A percentile compares a stretch with the other conserved stretches of the same genome.
Conservation (phyloP, 306 rosid species). For the Calophaca sinica region DNA sequence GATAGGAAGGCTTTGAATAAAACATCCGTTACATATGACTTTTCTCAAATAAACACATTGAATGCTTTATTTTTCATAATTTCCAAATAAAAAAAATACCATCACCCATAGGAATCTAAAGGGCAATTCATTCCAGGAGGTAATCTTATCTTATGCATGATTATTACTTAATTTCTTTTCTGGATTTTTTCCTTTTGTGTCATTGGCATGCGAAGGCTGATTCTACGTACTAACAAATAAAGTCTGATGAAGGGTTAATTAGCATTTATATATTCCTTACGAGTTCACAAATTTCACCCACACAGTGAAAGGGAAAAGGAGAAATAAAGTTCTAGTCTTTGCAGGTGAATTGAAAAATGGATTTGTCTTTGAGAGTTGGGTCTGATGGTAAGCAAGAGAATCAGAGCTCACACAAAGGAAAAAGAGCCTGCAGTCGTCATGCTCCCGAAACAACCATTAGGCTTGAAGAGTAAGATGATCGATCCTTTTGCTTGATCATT, state of each 20-base stretch:
- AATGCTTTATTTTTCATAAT: background rate
- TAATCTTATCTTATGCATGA: background rate
- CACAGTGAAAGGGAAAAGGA: background rate
- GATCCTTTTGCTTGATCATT: background rate
- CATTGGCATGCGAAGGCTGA: background rate
- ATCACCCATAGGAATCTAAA: background rate
- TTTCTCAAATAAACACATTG: background rate
- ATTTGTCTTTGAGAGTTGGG: constrained; percentile 34
- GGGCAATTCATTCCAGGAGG: background rate
- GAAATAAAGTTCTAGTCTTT: background rate
- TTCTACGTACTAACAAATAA: background rate
- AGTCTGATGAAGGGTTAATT: background rate
- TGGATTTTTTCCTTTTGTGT: background rate
- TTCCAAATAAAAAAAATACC: background rate
- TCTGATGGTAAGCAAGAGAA: constrained; percentile 55
- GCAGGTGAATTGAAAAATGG: constrained; percentile 43
- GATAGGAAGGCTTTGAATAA: background rate
- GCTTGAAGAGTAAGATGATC: constrained; percentile 70
- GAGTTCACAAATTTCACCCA: constrained; percentile 1
- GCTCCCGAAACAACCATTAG: constrained; percentile 48
- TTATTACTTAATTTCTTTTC: background rate
- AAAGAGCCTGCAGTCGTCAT: constrained; percentile 56
- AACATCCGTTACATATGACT: background rate
- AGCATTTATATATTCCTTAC: background rate
- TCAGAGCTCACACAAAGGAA: constrained; percentile 41